A percentile compares a stretch with the other conserved stretches of the same genome.
These are phyloP conservation scores for Aureococcus anophagefferens DNA, from an alignment of 108 stramenopile species.

Conservation along the genomic window DNA sequence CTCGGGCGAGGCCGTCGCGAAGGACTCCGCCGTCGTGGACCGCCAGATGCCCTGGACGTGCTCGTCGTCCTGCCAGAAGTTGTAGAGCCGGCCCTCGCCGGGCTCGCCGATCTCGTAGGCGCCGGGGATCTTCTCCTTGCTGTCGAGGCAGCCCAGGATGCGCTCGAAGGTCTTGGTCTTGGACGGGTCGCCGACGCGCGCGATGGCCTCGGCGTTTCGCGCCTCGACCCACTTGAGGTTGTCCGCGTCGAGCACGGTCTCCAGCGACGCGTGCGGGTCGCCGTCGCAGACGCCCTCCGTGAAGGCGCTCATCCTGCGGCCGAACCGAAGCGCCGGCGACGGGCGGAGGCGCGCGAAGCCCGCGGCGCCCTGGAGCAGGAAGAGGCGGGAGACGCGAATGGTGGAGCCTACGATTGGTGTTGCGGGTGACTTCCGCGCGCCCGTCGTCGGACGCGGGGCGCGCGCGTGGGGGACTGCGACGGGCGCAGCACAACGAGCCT, in stretches of 20 bases:
- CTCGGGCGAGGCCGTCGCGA: conserved; percentile 22
- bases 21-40: conserved; percentile 47
- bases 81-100: conserved; percentile 17
- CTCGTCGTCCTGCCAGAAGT: conserved; percentile 39
- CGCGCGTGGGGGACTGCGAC: too few species aligned
- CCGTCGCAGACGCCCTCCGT: not conserved
- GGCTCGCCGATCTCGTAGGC: conserved; percentile 18
- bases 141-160: conserved; percentile 18
- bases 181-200: conserved; percentile 8
- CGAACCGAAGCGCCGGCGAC: too few species aligned
- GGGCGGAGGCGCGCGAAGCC: too few species aligned
- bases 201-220: conserved; percentile 9
- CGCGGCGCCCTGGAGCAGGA: too few species aligned
- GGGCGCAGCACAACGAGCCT: too few species aligned
- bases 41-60: conserved; percentile 66
- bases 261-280: conserved; percentile 13
- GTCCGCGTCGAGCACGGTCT: conserved; percentile 19
- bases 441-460: too few species aligned
- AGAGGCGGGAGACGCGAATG: too few species aligned
- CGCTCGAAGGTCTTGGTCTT: conserved; percentile 4
- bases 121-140: conserved; percentile 29
- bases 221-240: conserved; percentile 18
- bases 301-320: not conserved
- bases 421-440: too few species aligned
- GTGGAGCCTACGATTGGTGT: too few species aligned